Evolutionary conservation across 2,329 filamentous ascomycete species (phyloP), one percentile per base, ranked within the genome.

Genomic region (Talaromyces sp.): DNA sequence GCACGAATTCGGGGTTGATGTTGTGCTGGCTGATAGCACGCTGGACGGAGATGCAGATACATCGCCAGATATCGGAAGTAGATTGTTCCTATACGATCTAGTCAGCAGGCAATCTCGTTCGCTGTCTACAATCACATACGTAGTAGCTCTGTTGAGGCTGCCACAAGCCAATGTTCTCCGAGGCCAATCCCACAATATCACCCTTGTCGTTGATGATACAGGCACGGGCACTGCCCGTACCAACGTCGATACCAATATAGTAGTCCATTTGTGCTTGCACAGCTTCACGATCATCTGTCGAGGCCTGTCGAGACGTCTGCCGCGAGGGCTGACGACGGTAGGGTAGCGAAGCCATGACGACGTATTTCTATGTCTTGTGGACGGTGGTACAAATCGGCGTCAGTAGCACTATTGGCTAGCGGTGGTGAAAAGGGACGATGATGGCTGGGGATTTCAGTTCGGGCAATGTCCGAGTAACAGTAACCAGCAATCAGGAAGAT

Each of bases 51-150:
- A 87, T 85, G 81, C 93, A 97, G 76, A 99, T 97, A 79, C 92
- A 94, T 68, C 88, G 85, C 95, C 95, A 99, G 74, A 99, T 99
- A 77, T 99, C 92, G 60, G 88, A 91, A 0, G 95, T 98, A 16
- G 94, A 98, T 94, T 99, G 95, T 82, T 99, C 95, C 93, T 90
- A 67, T 8, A 56, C 31, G 22, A 37, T 13, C 3, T 22, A 50
- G 35, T 66, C 35, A 65, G 39, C 19, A 33, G 13, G 35, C 9
- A 37, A 13, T 37, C 35, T 37, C 35, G 13, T 13, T 37, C 35
- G 35, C 35, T 13, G 35, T 31, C 27, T 31, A 31, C 27, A 31
- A 7, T 37, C n/a, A 72, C 84, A 56, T 80, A 90, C 89, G 78
- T 93, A 93, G 72, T 89, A 90, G 64, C 89, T 89, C 37, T 85